Conservation (phyloP, 2,329 filamentous ascomycete species). For the Xenosphaeropsis pyriputrescens region DNA sequence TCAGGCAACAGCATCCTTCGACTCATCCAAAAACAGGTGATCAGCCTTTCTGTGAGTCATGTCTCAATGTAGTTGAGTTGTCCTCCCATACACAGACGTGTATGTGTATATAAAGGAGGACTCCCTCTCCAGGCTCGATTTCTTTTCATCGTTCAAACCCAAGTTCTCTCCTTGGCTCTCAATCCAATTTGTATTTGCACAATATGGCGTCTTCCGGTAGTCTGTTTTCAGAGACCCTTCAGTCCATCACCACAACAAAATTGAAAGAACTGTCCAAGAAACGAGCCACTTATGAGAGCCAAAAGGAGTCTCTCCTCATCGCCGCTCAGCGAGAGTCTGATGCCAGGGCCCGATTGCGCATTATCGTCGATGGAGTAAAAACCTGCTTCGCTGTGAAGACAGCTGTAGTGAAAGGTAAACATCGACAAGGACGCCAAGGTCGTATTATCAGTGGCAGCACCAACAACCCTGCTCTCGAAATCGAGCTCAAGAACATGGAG, state of each 20-base stretch:
- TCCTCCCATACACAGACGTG: no score
- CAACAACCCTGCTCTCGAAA: slow-evolving; percentile 8
- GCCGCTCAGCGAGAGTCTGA: slow-evolving; percentile 16
- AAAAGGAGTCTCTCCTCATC: slow-evolving; percentile 25
- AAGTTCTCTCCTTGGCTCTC: no score
- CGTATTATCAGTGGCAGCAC: slow-evolving; percentile 6
- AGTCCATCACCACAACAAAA: slow-evolving; percentile 39
- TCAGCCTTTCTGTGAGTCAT: no score
- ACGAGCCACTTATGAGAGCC: slow-evolving; percentile 29
- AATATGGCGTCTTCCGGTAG: slow-evolving; percentile 20
- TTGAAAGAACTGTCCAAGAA: slow-evolving; percentile 39
- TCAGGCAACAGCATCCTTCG: no score
- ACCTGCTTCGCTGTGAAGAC: slow-evolving; percentile 15
- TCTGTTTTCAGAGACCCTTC: slow-evolving; percentile 34
- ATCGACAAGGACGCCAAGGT: slow-evolving; percentile 2
- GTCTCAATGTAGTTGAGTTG: no score
- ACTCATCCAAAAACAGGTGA: no score
- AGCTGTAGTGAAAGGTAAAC: slow-evolving; percentile 4
- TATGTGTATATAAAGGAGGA: no score
- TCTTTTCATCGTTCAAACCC: no score
- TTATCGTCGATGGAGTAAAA: slow-evolving; percentile 14
- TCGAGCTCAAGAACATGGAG: slow-evolving; percentile 25
- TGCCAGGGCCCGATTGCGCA: slow-evolving; percentile 19
- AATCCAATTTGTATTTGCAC: no score
- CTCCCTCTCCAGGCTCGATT: no score